Conservation (phyloP, 2,329 filamentous ascomycete genomes). For the Aspergillus cejpii region DNA sequence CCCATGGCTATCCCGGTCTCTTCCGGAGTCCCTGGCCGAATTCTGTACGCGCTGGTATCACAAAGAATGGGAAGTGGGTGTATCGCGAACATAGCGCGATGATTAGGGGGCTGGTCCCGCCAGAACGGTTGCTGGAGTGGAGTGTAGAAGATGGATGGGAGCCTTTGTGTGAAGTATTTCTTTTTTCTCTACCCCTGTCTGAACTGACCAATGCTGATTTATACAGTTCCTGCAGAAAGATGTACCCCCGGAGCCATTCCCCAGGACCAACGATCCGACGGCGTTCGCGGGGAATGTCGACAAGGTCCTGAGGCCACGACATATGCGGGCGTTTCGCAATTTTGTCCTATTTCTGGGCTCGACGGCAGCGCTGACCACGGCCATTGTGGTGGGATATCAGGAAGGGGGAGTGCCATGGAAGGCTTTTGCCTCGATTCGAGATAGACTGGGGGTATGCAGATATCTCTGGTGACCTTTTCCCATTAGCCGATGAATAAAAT, state of each 20-base stretch:
- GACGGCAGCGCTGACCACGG: neutral
- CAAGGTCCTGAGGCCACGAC: neutral
- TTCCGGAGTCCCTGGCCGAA: slow-evolving; percentile 4
- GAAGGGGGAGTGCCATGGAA: neutral
- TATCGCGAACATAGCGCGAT: slow-evolving; percentile 23
- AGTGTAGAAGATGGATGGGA: slow-evolving; percentile 25
- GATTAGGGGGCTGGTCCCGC: slow-evolving; percentile 19
- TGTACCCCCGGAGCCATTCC: neutral
- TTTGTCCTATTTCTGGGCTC: neutral
- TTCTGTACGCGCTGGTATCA: neutral
- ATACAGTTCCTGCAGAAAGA: neutral
- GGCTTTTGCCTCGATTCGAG: neutral
- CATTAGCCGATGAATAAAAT: too few species aligned
- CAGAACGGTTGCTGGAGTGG: slow-evolving; percentile 22
- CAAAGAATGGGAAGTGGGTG: slow-evolving; percentile 15
- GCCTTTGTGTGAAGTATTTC: slow-evolving; percentile 19
- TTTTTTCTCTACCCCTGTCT: too few species aligned
- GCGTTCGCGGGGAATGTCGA: neutral
- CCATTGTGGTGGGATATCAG: neutral
- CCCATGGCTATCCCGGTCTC: slow-evolving; percentile 7
- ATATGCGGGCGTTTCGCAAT: neutral
- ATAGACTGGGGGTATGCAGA: too few species aligned
- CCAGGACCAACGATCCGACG: neutral
- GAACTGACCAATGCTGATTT: too few species aligned
- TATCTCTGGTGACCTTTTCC: too few species aligned